Evolutionary conservation across 352 stramenopile genomes (phyloP).

Genomic region (Globisporangium okanoganense): DNA sequence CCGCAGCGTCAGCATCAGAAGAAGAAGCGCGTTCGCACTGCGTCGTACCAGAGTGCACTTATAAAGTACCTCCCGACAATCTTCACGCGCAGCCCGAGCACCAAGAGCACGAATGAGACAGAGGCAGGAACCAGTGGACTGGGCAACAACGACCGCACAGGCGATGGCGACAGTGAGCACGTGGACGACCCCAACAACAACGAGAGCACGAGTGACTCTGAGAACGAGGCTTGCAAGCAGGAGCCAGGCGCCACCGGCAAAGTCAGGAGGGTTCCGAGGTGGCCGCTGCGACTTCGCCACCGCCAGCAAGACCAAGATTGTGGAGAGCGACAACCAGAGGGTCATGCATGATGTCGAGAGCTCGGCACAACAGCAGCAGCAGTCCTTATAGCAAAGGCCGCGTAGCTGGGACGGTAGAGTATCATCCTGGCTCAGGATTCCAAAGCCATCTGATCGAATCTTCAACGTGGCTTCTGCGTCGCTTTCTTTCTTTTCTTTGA

Average conservation of each 20-base stretch:
- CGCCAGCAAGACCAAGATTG: background rate
- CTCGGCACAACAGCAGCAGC: too few relatives aligned
- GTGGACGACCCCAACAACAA: too few relatives aligned
- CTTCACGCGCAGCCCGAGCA: background rate
- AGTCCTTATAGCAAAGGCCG: too few relatives aligned
- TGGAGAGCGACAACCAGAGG: background rate
- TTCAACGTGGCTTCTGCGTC: background rate
- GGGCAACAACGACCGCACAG: background rate
- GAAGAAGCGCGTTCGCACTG: background rate
- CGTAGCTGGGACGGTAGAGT: too few relatives aligned
- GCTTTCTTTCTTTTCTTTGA: too few relatives aligned
- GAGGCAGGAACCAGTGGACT: background rate
- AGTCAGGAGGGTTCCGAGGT: background rate
- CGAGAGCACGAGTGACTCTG: background rate
- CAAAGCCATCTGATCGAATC: background rate
- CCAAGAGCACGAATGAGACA: background rate
- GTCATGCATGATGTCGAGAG: background rate
- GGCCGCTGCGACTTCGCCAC: background rate
- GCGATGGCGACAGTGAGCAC: too few relatives aligned
- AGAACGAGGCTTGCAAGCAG: background rate
- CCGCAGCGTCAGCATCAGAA: background rate
- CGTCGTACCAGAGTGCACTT: background rate
- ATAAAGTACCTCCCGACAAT: background rate
- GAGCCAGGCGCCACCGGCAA: background rate
- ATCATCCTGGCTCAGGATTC: too few relatives aligned